Evolutionary conservation across 768 basidiomycete species (phyloP), one percentile per base, ranked within the genome.

Genomic region (Leucosporidium yakuticum): DNA sequence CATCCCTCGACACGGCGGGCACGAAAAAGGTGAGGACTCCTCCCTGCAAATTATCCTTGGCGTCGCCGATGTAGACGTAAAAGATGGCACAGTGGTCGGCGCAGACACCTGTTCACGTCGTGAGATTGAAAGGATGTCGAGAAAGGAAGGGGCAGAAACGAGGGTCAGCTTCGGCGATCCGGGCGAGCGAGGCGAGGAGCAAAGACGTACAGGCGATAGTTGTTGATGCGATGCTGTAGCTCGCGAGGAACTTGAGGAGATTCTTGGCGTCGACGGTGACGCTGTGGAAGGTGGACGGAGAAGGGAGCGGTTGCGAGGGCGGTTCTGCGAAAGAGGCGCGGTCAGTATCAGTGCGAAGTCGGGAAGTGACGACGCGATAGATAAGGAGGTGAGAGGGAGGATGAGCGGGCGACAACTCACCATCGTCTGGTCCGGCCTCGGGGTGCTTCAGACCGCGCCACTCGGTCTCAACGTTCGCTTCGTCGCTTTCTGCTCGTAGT

Each of bases 1-100:
- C 74, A 7, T 86, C 87, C 53, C 87, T 85, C 55, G 88, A 82
- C 49, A 89, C 84, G 2, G 87, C 88, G 53, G 91, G 91, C 61
- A 93, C 86, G 75, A 91, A 93, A 76, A 89, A 92, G 4, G 91
- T 93, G 69, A 93, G 81, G 51, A 93, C 88, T 4, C 90, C 91
- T 55, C 90, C 89, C 0, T 87, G 85, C 7, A 84, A 84, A 17
- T 87, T 83, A 1, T 61, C 31, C 49, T 65, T 63, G 19, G 64
- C 25, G 39, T 90, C 87, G 15, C 91, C 91, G 54, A 92, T 87
- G 75, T 92, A 93, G 63, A 92, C 90, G 70, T 92, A 93, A 60
- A 92, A 83, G 72, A 93, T 92, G 67, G 89, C 82, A 76, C 90
- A 92, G 70, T 91, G 88, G 66, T 85, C 83, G 71, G 87, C 85